Evolutionary conservation across 2,329 filamentous ascomycete species (phyloP).

Genomic region (Hawksworthiomyces lignivorus): DNA sequence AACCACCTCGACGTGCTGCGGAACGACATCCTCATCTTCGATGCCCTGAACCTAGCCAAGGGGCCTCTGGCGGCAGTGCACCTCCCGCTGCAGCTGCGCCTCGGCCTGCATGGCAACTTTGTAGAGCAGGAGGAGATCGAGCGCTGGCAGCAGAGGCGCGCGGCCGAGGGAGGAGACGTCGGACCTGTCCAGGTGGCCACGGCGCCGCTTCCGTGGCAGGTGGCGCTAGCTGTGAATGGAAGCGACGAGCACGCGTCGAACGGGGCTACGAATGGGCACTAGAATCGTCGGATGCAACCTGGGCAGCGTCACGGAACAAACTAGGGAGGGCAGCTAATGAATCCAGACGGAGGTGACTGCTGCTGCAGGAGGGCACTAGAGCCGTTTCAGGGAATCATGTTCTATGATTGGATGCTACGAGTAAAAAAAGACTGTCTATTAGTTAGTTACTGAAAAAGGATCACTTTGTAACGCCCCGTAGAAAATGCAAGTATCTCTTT

Average conservation of each 20-base stretch:
- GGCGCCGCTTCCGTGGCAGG: constrained; percentile 32
- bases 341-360: no score
- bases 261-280: constrained; percentile 3
- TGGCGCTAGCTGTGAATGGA: constrained; percentile 1
- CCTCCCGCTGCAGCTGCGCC: constrained; percentile 31
- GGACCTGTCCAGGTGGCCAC: constrained; percentile 29
- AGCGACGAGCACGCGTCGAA: not conserved
- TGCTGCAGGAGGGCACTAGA: no score
- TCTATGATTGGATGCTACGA: no score
- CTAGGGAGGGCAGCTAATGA: no score
- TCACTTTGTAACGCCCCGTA: no score
- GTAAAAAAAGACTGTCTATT: no score
- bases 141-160: constrained; percentile 30
- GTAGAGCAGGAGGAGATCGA: constrained; percentile 35
- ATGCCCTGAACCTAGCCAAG: constrained; percentile 29
- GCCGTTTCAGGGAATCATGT: no score
- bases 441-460: no score
- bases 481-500: no score
- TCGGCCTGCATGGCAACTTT: constrained; percentile 37
- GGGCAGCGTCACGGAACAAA: no score
- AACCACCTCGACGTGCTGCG: constrained; percentile 37
- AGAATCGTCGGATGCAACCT: no score
- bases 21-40: constrained; percentile 37
- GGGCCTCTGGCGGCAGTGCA: constrained; percentile 34
- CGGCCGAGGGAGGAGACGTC: constrained; percentile 27